phyloP scores from a whole-genome alignment of 1,284 basidiomycete genomes.

The Papiliotrema terrestris region DNA sequence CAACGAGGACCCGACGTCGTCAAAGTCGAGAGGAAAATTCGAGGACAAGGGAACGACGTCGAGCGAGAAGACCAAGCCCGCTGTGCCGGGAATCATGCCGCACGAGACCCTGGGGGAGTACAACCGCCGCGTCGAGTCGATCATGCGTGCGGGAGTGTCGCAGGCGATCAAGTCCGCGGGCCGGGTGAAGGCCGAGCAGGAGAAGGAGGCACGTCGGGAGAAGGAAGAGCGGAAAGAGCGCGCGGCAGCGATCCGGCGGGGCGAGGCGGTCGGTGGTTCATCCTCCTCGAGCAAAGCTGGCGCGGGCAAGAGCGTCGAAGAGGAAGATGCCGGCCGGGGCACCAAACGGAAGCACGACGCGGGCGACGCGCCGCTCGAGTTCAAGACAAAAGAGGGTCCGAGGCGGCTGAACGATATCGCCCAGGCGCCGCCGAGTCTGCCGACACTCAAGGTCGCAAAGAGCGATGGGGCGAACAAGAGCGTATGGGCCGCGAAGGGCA shows the following conservation, averaged over 20 bases:
- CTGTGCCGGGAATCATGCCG: constrained; percentile 19
- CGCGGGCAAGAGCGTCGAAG: neutral
- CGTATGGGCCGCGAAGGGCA: constrained; percentile 21
- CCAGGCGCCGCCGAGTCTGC: constrained; percentile 39
- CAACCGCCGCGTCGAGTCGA: constrained; percentile 44
- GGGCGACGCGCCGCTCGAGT: constrained; percentile 5
- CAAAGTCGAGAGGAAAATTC: neutral
- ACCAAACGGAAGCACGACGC: constrained; percentile 5
- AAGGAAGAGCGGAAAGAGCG: constrained; percentile 13
- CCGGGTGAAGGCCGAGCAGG: constrained; percentile 24
- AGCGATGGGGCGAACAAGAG: constrained; percentile 3
- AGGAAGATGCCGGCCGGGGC: neutral
- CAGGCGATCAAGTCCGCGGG: constrained; percentile 43
- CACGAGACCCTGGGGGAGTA: constrained; percentile 41
- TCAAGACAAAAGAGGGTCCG: constrained; percentile 15
- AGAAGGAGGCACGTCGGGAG: constrained; percentile 14
- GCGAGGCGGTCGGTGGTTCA: constrained; percentile 8
- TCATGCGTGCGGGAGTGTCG: constrained; percentile 38
- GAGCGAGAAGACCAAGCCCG: constrained; percentile 1
- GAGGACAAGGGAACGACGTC: neutral
- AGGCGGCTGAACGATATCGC: constrained; percentile 38
- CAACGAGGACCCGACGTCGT: constrained; percentile 1
- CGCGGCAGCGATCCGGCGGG: neutral
- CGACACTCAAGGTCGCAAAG: constrained; percentile 16
- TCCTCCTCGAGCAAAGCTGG: neutral